Base-by-base conservation (phyloP, 306 rosid species). In the Quercus rubra region DNA sequence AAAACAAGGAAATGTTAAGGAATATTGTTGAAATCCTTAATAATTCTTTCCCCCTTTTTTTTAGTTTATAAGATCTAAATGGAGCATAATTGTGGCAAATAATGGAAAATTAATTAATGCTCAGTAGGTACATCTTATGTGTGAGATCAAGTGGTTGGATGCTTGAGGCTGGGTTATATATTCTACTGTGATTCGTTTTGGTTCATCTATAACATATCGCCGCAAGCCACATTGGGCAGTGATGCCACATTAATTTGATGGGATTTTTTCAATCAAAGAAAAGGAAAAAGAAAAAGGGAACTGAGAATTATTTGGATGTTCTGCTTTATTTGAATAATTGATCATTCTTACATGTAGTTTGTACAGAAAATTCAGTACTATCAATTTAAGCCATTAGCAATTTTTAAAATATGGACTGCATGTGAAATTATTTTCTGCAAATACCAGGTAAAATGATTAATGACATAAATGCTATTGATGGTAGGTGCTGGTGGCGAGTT, bases 401-500 rank as follows among this genome's bases (percentile, higher is more conserved):
- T 35, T 30, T 49, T 49, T 11, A 49, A 49, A 49, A 10, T 49
- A 11, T 64, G 21, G 18, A 15, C 21, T 31, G 72, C 20, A 74
- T 31, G 23, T 57, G 17, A 54, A 55, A 55, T 49, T 59, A 23
- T 75, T 1, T 62, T 49, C 41, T 61, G 19, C 3, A 19, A 19
- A 19, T 27, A 15, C 23, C 28, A 38, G 68, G 35, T 25, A 31
- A 55, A 57, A 13, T 56, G 77, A 67, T 69, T 6, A 10, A 8
- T 73, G 27, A 43, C 5, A 54, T 77, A 5, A 46, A 58, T 51
- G 18, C 27, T 59, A 77, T 77, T 23, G n/a, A 61, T 85, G 28
- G 52, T 83, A 92, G 98, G 75, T 80, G 77, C 71, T 76, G 83
- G 84, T 71, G 98, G 98, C 15, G 89, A 81, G 75, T 75, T 90